Evolutionary conservation across 805 yeast genomes (phyloP).

Genomic region (Saturnispora quitensis): DNA sequence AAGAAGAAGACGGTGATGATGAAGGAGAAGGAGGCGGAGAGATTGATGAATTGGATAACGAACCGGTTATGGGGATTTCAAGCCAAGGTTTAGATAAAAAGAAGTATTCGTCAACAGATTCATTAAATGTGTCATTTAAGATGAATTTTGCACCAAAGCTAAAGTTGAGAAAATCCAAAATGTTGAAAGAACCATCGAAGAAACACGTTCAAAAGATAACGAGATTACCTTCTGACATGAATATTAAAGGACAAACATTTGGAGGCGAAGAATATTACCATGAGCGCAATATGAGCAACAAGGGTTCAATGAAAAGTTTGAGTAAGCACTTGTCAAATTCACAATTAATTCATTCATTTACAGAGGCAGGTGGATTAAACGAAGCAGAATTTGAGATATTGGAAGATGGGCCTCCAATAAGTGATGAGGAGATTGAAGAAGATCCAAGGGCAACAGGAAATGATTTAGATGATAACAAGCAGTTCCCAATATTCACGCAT

Average conservation of each 20-base stretch:
- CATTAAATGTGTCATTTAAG: slow-evolving; percentile 24
- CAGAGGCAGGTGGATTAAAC: background rate
- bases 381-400: background rate
- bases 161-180: slow-evolving; percentile 19
- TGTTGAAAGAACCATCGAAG: slow-evolving; percentile 21
- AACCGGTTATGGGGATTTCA: background rate
- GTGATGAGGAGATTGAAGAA: slow-evolving; percentile 6
- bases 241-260: slow-evolving; percentile 3
- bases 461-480: slow-evolving; percentile 6
- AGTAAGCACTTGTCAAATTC: slow-evolving; percentile 17
- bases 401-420: background rate
- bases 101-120: slow-evolving; percentile 13
- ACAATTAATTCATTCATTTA: slow-evolving; percentile 13
- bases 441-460: slow-evolving; percentile 1
- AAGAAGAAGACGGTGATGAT: slow-evolving; percentile 13
- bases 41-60: background rate
- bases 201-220: slow-evolving; percentile 21
- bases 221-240: slow-evolving; percentile 6
- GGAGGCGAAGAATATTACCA: slow-evolving; percentile 1
- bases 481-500: slow-evolving; percentile 3
- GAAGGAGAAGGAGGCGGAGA: slow-evolving; percentile 8
- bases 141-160: slow-evolving; percentile 22
- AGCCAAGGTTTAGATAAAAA: slow-evolving; percentile 6
- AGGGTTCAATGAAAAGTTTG: slow-evolving; percentile 15
- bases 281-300: slow-evolving; percentile 1